Percentiles rank a stretch among this genome's conserved stretches.
Conservation (phyloP, 2,329 filamentous ascomycete genomes). For the Pyrenophora graminea region DNA sequence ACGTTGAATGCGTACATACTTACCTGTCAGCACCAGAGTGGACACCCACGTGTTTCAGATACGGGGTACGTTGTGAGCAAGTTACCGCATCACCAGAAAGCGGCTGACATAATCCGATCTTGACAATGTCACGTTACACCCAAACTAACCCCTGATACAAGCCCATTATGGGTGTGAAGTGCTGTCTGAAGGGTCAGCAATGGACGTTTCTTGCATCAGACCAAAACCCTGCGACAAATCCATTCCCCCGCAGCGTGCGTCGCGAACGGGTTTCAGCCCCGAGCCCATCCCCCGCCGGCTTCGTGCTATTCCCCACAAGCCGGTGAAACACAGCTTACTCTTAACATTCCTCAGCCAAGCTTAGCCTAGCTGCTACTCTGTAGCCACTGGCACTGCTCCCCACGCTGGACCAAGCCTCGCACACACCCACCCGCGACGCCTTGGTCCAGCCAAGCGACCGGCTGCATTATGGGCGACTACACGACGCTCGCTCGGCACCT, state of each 20-base stretch:
- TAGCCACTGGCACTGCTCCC: not conserved
- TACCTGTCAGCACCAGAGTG: no score
- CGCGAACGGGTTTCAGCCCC: not conserved
- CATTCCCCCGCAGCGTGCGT: not conserved
- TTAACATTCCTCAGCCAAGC: not conserved
- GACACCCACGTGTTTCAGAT: no score
- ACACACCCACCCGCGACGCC: not conserved
- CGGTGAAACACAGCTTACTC: no score
- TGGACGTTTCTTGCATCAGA: no score
- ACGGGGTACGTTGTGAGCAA: no score
- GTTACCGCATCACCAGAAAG: no score
- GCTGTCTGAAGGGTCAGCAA: no score
- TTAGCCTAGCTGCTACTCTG: not conserved
- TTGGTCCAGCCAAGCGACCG: slow-evolving; percentile 2
- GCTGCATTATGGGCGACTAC: not conserved
- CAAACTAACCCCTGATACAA: no score
- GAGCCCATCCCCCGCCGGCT: not conserved
- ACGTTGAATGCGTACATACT: no score
- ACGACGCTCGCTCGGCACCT: not conserved
- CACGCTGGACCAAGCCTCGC: not conserved
- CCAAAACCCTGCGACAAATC: not conserved
- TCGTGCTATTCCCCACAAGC: not conserved
- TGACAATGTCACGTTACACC: no score
- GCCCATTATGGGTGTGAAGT: no score
- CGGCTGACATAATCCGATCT: no score